Base-by-base conservation (phyloP, 2,329 filamentous ascomycete species). In the Diaporthe sp. region DNA sequence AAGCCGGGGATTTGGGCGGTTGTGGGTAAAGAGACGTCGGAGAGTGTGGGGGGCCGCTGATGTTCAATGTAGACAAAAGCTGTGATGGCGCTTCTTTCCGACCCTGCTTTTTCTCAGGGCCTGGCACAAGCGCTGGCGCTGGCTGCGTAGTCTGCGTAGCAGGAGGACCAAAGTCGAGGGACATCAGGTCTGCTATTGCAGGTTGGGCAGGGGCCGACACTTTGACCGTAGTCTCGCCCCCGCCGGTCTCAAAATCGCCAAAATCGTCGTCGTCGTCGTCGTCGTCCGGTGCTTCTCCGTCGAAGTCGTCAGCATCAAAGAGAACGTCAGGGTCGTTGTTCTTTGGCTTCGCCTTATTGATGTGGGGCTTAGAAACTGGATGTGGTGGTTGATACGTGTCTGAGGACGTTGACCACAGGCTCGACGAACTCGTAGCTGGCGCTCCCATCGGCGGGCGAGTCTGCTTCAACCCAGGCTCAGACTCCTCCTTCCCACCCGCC, bases 231-330 rank as follows among this genome's bases (percentile, higher is more conserved):
- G 75, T 73, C 12, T 75, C 74, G 42, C 77, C 42, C 22, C 76
- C 76, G 22, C 86, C 87, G 28, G 85, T 86, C 80, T 91, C 89
- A 78, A 92, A 92, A 64, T 91, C 90, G 19, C 90, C 91, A 83
- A 92, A 91, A 45, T 90, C 88, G 42, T 89, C 89, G 61, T 88
- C 88, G 42, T 89, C 89, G 61, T 88, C 88, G 8, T 84, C 84
- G 33, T 82, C 81, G 13, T 72, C 73, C 8, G 71, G 75, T 1
- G 74, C 73, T 42, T 74, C 74, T 3, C 77, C 77, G 71, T 86
- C 87, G 77, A 88, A 89, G 67, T 90, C 87, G 55, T 89, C 88
- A 47, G 89, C 92, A 81, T 94, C 92, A 80, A 94, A 94, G 3
- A 94, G 84, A 4, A 94, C 88, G 77, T 91, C 89, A 2, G 88